Evolutionary conservation across 2,329 filamentous ascomycete genomes (phyloP), one percentile per base, ranked within the genome.

Genomic region (Aspergillus tubingensis): DNA sequence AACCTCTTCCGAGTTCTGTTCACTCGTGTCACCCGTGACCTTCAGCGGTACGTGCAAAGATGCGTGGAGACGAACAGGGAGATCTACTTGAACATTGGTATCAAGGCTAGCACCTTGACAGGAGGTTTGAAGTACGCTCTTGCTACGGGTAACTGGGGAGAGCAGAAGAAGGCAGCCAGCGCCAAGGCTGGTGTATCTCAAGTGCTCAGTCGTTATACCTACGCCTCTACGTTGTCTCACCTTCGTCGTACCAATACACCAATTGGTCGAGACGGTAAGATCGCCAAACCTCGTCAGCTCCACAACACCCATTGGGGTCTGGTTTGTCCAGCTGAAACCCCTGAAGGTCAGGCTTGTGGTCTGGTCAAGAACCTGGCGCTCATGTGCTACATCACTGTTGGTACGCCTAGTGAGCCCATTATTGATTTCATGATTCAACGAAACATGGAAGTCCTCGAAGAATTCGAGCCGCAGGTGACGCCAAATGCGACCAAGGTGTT

Each of bases 291-390:
- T 41, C 91, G 95, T 62, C 96, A 99, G 79, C 85, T 99, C 65
- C 95, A 99, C 82, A 98, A 98, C 77, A 98, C 94, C 6, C 95
- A 99, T 74, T 99, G 95, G 95, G 95, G 95, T 64, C 81, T 98
- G 69, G 94, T 99, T 17, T 99, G 95, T 76, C 95, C 95, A 30
- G 94, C 95, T 30, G 95, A 99, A 76, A 99, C 95, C 15, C 95
- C 95, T 23, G 95, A 99, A 85, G 95, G 95, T 65, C 95, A 99
- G 77, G 95, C 95, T 78, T 99, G 95, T 81, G 95, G 95, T 80
- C 82, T 99, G 65, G 95, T 99, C 77, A 99, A 99, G 83, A 99
- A 99, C 72, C 74, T 99, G 74, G 93, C 95, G 5, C 83, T 99
- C 55, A 98, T 99, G 94, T 98, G 95, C 74, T 97, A 96, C 71